phyloP scores from a whole-genome alignment of 345 rosid species.

The Eucalyptus brandiana region DNA sequence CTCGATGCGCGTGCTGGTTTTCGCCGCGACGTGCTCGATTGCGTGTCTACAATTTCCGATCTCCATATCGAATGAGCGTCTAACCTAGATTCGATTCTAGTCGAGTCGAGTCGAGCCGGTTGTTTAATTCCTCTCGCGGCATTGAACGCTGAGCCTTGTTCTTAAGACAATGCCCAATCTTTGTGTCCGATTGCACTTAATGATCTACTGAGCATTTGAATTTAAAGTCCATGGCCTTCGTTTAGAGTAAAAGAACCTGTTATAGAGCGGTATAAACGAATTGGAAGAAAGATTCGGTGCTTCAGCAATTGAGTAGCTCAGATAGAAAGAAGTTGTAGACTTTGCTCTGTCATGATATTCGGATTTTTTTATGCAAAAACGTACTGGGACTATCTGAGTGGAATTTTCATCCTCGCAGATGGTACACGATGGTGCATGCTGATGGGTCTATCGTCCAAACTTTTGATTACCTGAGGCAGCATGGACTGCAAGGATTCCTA shows the following conservation, averaged over 20 bases:
- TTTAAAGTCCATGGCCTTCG: not conserved
- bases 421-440: slow-evolving; percentile 95
- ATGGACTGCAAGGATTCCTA: slow-evolving; percentile 62
- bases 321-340: not conserved
- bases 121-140: not conserved
- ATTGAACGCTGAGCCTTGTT: not conserved
- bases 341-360: not conserved
- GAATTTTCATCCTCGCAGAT: slow-evolving; percentile 30
- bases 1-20: not conserved
- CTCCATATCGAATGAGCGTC: not conserved
- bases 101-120: not conserved
- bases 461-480: slow-evolving; percentile 33
- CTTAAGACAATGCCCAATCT: not conserved
- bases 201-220: not conserved
- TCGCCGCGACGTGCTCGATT: not conserved
- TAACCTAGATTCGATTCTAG: not conserved
- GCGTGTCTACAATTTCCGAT: not conserved
- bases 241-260: not conserved
- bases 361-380: not conserved
- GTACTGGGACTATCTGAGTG: not conserved
- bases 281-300: not conserved
- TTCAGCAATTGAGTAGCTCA: not conserved
- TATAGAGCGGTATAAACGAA: not conserved
- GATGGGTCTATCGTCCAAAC: slow-evolving; percentile 70
- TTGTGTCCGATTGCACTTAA: not conserved